Evolutionary conservation across 73 alveolate genomes (phyloP).

Genomic region (Symbiodinium pilosum): DNA sequence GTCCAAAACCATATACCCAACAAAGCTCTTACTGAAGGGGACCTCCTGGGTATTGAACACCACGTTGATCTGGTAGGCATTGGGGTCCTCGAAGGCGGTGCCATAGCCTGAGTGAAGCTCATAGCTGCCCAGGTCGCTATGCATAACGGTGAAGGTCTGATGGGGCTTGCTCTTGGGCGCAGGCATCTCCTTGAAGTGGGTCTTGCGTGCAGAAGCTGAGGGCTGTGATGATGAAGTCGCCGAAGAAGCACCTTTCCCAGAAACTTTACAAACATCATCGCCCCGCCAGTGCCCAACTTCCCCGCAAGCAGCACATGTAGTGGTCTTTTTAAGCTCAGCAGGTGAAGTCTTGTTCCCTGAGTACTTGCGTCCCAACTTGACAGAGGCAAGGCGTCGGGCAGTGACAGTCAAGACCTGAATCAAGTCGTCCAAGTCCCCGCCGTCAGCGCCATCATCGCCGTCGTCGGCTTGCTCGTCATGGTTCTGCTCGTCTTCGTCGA

Average conservation of each 20-base stretch:
- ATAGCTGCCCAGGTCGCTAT: neutral
- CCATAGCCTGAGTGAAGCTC: too few species aligned
- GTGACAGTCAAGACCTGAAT: too few species aligned
- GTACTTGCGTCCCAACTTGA: too few species aligned
- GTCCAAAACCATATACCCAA: neutral
- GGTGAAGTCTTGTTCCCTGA: too few species aligned
- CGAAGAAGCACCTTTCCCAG: neutral
- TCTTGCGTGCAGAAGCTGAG: too few species aligned
- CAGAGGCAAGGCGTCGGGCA: too few species aligned
- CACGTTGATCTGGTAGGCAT: neutral
- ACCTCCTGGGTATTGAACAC: neutral
- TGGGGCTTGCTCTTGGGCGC: too few species aligned
- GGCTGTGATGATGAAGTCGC: too few species aligned
- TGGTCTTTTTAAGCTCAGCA: neutral
- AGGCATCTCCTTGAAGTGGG: too few species aligned
- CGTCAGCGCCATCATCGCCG: neutral
- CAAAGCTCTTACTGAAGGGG: neutral
- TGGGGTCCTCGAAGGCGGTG: too few species aligned
- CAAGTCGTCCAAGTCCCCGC: neutral
- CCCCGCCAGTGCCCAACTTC: neutral
- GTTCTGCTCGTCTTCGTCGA: neutral
- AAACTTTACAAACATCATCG: neutral
- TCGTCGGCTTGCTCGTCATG: neutral
- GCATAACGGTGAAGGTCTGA: neutral
- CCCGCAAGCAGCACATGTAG: neutral